These are phyloP conservation scores for Cystobasidium slooffiae DNA, from an alignment of 1,284 basidiomycete species.

Conservation along the genomic window DNA sequence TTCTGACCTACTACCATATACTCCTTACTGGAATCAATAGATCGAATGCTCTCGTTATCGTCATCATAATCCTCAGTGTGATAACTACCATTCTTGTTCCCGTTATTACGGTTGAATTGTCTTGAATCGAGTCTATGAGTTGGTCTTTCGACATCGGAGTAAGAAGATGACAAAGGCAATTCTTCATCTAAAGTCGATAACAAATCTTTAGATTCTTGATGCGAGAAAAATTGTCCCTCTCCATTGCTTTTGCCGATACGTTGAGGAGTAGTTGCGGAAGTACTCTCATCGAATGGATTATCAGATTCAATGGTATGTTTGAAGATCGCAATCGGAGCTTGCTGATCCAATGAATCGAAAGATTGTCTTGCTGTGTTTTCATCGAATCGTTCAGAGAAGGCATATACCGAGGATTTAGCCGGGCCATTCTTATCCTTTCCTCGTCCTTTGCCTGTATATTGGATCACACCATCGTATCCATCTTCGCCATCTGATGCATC, in stretches of 20 bases:
- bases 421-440: neutral
- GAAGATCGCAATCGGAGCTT: neutral
- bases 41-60: constrained; percentile 20
- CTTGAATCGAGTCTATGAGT: constrained; percentile 30
- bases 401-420: neutral
- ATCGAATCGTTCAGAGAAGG: constrained; percentile 22
- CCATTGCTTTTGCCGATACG: neutral
- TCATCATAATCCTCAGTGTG: constrained; percentile 8
- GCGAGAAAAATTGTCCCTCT: constrained; percentile 15
- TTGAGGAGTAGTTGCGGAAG: neutral
- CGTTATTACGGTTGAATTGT: constrained; percentile 14
- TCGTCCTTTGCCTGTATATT: neutral
- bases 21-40: constrained; percentile 36
- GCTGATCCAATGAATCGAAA: constrained; percentile 22
- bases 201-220: constrained; percentile 22
- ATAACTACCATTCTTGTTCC: neutral
- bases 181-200: constrained; percentile 29
- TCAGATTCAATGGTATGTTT: neutral
- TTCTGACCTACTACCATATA: constrained; percentile 27
- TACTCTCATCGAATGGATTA: constrained; percentile 36
- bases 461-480: neutral
- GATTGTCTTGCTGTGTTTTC: constrained; percentile 26
- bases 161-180: constrained; percentile 25
- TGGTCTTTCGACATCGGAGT: constrained; percentile 28
- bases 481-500: constrained; percentile 9